Evolutionary conservation across 345 rosid genomes (phyloP), one percentile per base, ranked within the genome.

Genomic region (Garcia nutans): DNA sequence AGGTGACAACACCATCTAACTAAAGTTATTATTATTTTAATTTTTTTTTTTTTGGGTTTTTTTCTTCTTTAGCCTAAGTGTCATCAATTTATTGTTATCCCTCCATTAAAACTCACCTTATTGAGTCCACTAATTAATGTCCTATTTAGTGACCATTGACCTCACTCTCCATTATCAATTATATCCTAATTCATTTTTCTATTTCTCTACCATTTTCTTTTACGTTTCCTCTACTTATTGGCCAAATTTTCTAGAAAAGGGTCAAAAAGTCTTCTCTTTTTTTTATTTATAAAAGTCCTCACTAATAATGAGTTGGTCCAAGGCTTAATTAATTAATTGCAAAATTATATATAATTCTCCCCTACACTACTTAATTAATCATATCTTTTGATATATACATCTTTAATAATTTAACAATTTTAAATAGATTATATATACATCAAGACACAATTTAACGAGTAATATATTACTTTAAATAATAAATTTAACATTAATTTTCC

Each of bases 131-230:
- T 65, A 6, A 31, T 31, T 10, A 0, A 26, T 56, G 57, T 66
- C 49, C 16, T 26, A 8, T 17, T 20, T 58, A 76, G 76, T 83
- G 86, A 47, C 52, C 31, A 82, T 62, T 86, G 91, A 87, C 77
- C 82, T 86, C 88, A 79, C 78, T 78, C 76, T 80, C 87, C 5
- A 37, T 37, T 28, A 5, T 37, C 41, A 37, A 62, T 72, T 73
- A 72, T 83, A 78, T 73, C 75, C 69, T 49, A 72, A 68, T 49
- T 73, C n/a, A 1, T 79, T 55, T 37, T 75, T 78, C 83, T 70
- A 76, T 69, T 77, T 68, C 75, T 71, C 73, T 81, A 76, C 84
- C 85, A 80, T 77, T 84, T 37, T 10, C 20, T n/a, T n/a, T 55
- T 20, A 68, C 61, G 26, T 73, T 63, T 45, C 65, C 4, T 37